Conservation (phyloP, 345 rosid species). For the Turnera subulata region DNA sequence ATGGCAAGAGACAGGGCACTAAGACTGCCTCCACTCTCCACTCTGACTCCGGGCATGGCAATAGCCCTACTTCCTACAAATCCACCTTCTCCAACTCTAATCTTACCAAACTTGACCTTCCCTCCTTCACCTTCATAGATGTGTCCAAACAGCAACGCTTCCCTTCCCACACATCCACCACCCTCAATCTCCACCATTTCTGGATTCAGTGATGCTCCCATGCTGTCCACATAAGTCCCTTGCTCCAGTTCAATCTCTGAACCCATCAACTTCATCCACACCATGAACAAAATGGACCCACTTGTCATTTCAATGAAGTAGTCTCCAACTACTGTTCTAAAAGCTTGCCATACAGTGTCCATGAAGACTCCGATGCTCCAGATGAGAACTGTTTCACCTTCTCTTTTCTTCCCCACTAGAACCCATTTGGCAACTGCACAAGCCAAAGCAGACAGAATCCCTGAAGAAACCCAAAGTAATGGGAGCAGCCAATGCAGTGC, state of each 20-base stretch:
- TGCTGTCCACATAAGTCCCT: conserved; percentile 47
- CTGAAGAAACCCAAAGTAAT: conserved; percentile 47
- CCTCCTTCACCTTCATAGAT: conserved; percentile 60
- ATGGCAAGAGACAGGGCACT: conserved; percentile 49
- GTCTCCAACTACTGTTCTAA: conserved; percentile 47
- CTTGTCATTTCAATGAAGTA: conserved; percentile 53
- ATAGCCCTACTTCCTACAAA: conserved; percentile 52
- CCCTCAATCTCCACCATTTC: conserved; percentile 63
- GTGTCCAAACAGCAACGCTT: conserved; percentile 59
- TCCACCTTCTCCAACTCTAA: conserved; percentile 44
- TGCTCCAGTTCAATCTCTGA: conserved; percentile 38
- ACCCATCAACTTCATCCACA: conserved; percentile 62
- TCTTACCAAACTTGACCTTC: conserved; percentile 53
- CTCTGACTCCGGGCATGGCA: conserved; percentile 55
- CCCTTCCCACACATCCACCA: conserved; percentile 48
- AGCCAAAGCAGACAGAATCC: conserved; percentile 33
- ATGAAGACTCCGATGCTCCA: conserved; percentile 49
- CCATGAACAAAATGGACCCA: conserved; percentile 39
- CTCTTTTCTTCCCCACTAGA: conserved; percentile 56
- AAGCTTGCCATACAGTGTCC: conserved; percentile 66
- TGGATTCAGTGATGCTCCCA: conserved; percentile 58
- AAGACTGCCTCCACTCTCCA: conserved; percentile 47
- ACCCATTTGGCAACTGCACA: conserved; percentile 51
- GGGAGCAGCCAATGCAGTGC: conserved; percentile 47
- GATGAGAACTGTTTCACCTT: conserved; percentile 37